Evolutionary conservation across 305 asterid genomes (phyloP), one percentile per base, ranked within the genome.

Genomic region (Fraxinus sp.): DNA sequence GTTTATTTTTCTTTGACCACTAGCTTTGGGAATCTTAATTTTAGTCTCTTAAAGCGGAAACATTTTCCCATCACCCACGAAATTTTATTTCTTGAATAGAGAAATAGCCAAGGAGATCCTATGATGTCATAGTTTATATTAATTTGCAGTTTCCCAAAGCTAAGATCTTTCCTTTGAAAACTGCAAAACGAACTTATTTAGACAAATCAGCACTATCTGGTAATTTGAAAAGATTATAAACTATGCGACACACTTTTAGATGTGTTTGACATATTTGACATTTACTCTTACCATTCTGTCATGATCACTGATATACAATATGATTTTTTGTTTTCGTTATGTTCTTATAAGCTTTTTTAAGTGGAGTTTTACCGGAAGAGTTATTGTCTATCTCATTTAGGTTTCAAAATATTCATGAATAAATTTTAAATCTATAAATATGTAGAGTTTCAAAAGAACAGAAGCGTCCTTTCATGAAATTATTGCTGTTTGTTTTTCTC

Each of bases 401-500:
- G 16, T 62, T 22, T 62, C 72, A 62, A 11, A 70, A 70, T 70
- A 70, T 70, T 5, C 24, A 70, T 7, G 41, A 70, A 14, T 24
- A 22, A 10, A 66, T 66, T 66, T 70, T 1, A 13, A 70, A 70
- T 70, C 22, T 70, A 28, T 70, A 70, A 14, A 70, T 30, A 14
- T 13, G 22, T 26, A 70, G 39, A 68, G 39, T 70, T 30, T 70
- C 39, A 4, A 70, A 22, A 64, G n/a, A 64, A 4, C 35, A 30
- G 39, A 70, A 70, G 75, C 7, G n/a, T 70, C 5, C 32, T 70
- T 70, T 70, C 18, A 10, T 70, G 75, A 28, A 52, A 80, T 28
- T 74, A 28, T 85, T 85, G 73, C n/a, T 73, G 84, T 33, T 82
- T 78, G 6, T 26, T 39, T 73, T 57, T 55, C 37, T 81, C 70